Base-by-base conservation (phyloP, 2,329 filamentous ascomycete species). In the Fusarium sterilihyphosum region DNA sequence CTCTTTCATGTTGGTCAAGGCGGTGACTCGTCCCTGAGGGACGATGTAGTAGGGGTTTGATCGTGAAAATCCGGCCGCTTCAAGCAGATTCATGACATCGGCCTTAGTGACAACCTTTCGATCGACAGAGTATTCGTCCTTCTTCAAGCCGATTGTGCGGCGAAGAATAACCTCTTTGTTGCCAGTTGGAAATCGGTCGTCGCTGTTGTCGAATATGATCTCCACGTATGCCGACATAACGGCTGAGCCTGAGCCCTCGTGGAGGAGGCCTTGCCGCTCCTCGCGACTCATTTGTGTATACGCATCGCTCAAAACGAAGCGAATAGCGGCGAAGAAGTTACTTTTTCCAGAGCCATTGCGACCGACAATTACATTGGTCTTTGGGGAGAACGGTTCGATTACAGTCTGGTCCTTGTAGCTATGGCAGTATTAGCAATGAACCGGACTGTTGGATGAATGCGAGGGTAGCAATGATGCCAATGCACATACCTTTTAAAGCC, bases 151-250 rank as follows among this genome's bases (percentile, higher is more conserved):
- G 82, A 99, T 99, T 1, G 96, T 98, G 50, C 96, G 93, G 71
- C 97, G 93, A 67, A 99, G 86, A 47, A 96, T 92, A 54, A 98
- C 91, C 82, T 99, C 96, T 69, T 95, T 92, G 80, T 94, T 96
- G 77, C 94, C 94, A 16, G 95, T 98, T 41, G 95, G 95, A 80
- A 99, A 98, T 78, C 96, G 94, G 78, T 97, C 94, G 82, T 99
- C 96, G 78, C 90, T 94, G 82, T 99, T 99, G 88, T 99, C 96
- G 83, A 99, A 99, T 76, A 98, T 97, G 79, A 99, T 94, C 84
- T 99, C 96, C 68, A 99, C 97, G 79, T 98, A 99, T n/a, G 96
- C 97, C 54, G 95, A 98, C 94, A 98, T 98, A 79, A 99, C 96
- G 22, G 96, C 96, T 8, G 96, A 98, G 41, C 96, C 97, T 8